phyloP scores from a whole-genome alignment of 2,329 filamentous ascomycete species.

The Clonostachys byssicola region DNA sequence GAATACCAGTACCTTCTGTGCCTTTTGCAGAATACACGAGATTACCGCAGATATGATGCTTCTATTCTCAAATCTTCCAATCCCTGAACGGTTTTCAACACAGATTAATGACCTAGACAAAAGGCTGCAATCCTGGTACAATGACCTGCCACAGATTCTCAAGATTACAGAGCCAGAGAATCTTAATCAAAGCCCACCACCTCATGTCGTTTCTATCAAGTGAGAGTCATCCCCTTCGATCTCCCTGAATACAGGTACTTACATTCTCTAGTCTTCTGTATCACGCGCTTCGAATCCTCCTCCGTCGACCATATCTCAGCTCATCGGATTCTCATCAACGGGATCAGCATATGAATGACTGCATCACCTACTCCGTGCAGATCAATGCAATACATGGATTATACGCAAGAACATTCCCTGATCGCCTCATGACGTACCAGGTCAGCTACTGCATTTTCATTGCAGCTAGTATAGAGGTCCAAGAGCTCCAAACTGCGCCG shows the following conservation, averaged over 20 bases:
- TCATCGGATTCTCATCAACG: background rate
- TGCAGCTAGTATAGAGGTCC: conserved; percentile 7
- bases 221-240: conserved; percentile 1
- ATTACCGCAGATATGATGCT: conserved; percentile 11
- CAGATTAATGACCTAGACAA: conserved; percentile 4
- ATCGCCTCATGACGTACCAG: conserved; percentile 13
- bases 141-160: background rate
- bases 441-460: conserved; percentile 14
- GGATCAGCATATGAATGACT: background rate
- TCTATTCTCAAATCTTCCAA: conserved; percentile 4
- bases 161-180: conserved; percentile 1
- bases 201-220: conserved; percentile 8
- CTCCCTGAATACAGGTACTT: background rate
- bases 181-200: conserved; percentile 4
- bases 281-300: conserved; percentile 7
- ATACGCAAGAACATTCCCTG: conserved; percentile 9
- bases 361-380: conserved; percentile 42
- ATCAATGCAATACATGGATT: conserved; percentile 62
- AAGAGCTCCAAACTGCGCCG: conserved; percentile 2
- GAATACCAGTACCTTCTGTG: conserved; percentile 7
- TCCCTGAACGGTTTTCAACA: background rate
- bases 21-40: conserved; percentile 7
- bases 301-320: conserved; percentile 4
- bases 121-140: conserved; percentile 5
- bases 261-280: conserved; percentile 4